Percentiles rank a stretch among this genome's conserved stretches.
Evolutionary conservation across 352 stramenopile species (phyloP).

Genomic region (Halophytophthora polymorphica): DNA sequence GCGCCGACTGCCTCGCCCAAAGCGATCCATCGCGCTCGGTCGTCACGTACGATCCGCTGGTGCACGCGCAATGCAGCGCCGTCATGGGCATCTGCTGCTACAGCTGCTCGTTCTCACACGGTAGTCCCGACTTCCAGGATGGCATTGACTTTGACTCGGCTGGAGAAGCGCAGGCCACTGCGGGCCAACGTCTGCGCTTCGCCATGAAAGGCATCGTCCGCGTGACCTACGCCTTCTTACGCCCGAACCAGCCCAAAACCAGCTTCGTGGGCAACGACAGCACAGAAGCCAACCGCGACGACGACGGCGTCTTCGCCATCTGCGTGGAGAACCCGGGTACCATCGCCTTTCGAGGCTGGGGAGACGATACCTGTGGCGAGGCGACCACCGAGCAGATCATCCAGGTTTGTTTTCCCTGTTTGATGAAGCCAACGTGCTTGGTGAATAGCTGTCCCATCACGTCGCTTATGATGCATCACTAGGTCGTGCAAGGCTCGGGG

Average conservation of each 20-base stretch:
- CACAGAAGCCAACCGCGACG: conserved; percentile 17
- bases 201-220: conserved; percentile 28
- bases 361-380: conserved; percentile 35
- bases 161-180: conserved; percentile 22
- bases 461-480: not conserved
- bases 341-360: conserved; percentile 46
- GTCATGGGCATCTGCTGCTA: conserved; percentile 52
- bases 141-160: conserved; percentile 34
- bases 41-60: conserved; percentile 46
- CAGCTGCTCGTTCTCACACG: conserved; percentile 38
- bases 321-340: conserved; percentile 39
- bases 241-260: conserved; percentile 46
- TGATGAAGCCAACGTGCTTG: too few relatives aligned
- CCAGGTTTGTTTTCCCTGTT: not conserved
- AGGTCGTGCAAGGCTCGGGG: conserved; percentile 21
- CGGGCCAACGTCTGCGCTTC: conserved; percentile 30
- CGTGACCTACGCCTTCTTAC: conserved; percentile 45
- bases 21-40: conserved; percentile 25
- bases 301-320: conserved; percentile 33
- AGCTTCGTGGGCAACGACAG: conserved; percentile 28
- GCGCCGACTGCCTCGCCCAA: conserved; percentile 38
- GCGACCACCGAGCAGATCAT: conserved; percentile 35
- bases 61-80: conserved; percentile 36
- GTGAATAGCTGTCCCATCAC: not conserved
- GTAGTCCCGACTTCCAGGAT: conserved; percentile 27